Evolutionary conservation across 2,329 filamentous ascomycete species (phyloP).

Genomic region (Drechslerella coelobrocha): DNA sequence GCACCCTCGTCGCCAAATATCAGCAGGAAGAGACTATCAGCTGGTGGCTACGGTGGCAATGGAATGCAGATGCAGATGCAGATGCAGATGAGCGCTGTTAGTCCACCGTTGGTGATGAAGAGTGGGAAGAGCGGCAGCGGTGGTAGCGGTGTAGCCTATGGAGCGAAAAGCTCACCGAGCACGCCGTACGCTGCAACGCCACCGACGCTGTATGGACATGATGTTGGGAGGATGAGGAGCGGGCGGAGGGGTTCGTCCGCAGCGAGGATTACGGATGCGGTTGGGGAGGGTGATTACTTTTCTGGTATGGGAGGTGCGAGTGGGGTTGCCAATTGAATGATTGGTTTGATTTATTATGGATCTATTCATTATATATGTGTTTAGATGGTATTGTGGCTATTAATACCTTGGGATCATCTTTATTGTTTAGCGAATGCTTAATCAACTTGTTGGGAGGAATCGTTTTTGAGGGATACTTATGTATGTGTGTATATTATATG

Average conservation of each 20-base stretch:
- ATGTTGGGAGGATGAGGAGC: background rate
- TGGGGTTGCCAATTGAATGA: too few species aligned
- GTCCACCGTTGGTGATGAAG: slow-evolving; percentile 33
- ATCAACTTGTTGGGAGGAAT: too few species aligned
- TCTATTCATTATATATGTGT: too few species aligned
- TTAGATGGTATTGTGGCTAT: too few species aligned
- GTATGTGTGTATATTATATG: background rate
- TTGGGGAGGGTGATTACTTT: too few species aligned
- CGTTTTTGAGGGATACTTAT: background rate
- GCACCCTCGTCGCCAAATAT: slow-evolving; percentile 48
- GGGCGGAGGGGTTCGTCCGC: slow-evolving; percentile 13
- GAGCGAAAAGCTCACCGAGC: slow-evolving; percentile 14
- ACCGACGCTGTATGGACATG: slow-evolving; percentile 16
- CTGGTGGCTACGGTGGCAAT: slow-evolving; percentile 11
- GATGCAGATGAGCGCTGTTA: slow-evolving; percentile 3
- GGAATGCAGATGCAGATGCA: too few species aligned
- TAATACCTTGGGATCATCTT: background rate
- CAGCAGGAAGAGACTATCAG: slow-evolving; percentile 30
- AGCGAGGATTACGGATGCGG: too few species aligned
- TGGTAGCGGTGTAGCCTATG: background rate
- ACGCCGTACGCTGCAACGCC: slow-evolving; percentile 15
- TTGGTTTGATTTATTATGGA: too few species aligned
- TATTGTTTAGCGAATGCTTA: background rate
- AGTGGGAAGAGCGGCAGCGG: background rate
- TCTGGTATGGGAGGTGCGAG: too few species aligned